phyloP scores from a whole-genome alignment of 1,284 basidiomycete genomes.

The Cystobasidiaceae sp. region DNA sequence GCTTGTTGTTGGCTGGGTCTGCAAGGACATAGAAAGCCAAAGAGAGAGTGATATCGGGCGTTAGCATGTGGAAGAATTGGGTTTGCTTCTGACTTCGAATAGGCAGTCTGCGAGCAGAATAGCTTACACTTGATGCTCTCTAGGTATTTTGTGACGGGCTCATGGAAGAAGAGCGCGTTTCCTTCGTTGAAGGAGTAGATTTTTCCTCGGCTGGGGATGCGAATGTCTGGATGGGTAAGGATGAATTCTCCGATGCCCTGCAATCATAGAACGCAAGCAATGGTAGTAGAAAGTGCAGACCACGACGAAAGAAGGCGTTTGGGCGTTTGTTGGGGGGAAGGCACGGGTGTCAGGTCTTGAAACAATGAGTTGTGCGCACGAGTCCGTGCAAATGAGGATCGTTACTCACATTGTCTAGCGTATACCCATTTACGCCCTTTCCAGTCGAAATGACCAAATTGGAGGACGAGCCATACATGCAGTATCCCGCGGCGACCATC shows the following conservation, averaged over 20 bases:
- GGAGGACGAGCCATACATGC: constrained; percentile 90
- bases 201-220: constrained; percentile 88
- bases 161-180: constrained; percentile 89
- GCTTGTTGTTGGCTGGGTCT: constrained; percentile 43
- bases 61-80: too few relatives aligned
- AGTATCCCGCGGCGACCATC: constrained; percentile 86
- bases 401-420: constrained; percentile 71
- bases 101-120: too few relatives aligned
- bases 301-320: not conserved
- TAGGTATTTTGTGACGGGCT: constrained; percentile 78
- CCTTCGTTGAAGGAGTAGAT: constrained; percentile 99
- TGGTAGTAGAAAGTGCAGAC: not conserved
- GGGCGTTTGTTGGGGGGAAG: too few relatives aligned
- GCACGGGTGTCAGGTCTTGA: too few relatives aligned
- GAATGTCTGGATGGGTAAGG: constrained; percentile 95
- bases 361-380: too few relatives aligned
- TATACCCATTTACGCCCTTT: constrained; percentile 95
- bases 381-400: too few relatives aligned
- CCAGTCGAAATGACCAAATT: constrained; percentile 96
- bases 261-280: not conserved
- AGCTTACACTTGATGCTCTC: constrained; percentile 80
- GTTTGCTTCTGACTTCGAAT: too few relatives aligned
- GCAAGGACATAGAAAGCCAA: too few relatives aligned
- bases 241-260: constrained; percentile 91
- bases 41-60: too few relatives aligned